Evolutionary conservation across 345 rosid genomes (phyloP).

Genomic region (Citrus mangshanensis): DNA sequence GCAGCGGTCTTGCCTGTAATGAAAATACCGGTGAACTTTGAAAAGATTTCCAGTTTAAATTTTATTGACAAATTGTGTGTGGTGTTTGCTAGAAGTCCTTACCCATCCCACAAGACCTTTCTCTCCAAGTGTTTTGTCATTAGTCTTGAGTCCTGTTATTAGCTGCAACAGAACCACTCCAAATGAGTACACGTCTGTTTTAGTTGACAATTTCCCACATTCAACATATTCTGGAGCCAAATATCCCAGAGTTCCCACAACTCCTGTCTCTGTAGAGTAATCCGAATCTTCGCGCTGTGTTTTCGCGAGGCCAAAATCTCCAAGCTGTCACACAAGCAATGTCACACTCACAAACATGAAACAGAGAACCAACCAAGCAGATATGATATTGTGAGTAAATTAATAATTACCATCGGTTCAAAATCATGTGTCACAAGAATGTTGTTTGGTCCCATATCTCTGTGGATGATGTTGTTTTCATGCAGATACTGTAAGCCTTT

Average conservation of each 20-base stretch:
- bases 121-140: constrained; percentile 55
- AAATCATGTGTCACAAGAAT: constrained; percentile 63
- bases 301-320: constrained; percentile 71
- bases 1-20: constrained; percentile 57
- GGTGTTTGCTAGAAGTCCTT: neutral
- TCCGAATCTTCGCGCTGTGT: constrained; percentile 41
- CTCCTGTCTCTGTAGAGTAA: constrained; percentile 46
- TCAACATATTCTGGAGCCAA: constrained; percentile 74
- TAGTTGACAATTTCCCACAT: constrained; percentile 54
- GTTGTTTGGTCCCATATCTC: constrained; percentile 68
- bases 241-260: constrained; percentile 58
- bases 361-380: neutral
- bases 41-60: neutral
- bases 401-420: constrained; percentile 47
- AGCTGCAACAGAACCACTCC: constrained; percentile 65
- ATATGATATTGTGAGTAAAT: neutral
- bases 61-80: neutral
- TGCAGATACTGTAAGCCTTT: constrained; percentile 57
- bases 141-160: constrained; percentile 58
- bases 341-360: neutral
- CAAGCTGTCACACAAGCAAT: constrained; percentile 35
- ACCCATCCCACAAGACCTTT: constrained; percentile 77
- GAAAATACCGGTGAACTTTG: neutral
- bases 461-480: constrained; percentile 51
- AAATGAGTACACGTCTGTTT: constrained; percentile 67